Percentiles rank a stretch among this genome's conserved stretches.
These are phyloP conservation scores for Cucurbita maxima DNA, from an alignment of 306 rosid species.

Conservation along the genomic window DNA sequence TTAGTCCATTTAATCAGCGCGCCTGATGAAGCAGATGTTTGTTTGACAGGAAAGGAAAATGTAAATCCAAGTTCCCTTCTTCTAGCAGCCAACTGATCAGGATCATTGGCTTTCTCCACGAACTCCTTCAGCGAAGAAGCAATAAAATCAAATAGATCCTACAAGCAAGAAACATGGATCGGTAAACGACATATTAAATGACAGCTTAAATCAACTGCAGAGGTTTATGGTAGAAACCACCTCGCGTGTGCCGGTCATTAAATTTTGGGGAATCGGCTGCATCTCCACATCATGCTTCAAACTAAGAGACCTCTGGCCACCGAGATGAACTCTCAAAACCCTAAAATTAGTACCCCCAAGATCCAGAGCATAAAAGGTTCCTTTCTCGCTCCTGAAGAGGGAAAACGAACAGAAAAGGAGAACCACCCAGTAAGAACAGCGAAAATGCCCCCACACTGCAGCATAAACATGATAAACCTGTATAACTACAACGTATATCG, in stretches of 20 bases:
- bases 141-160: constrained; percentile 83
- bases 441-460: background rate
- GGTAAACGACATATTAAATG: background rate
- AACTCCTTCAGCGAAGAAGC: constrained; percentile 56
- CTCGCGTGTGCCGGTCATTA: constrained; percentile 70
- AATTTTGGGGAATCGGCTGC: constrained; percentile 49
- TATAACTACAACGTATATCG: background rate
- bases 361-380: constrained; percentile 77
- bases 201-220: background rate
- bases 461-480: background rate
- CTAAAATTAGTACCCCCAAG: constrained; percentile 87
- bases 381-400: constrained; percentile 54
- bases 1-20: constrained; percentile 83
- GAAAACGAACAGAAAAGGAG: background rate
- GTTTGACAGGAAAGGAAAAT: constrained; percentile 86
- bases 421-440: constrained; percentile 6
- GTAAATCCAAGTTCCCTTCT: constrained; percentile 79
- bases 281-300: constrained; percentile 48
- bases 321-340: constrained; percentile 61
- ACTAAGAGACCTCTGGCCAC: constrained; percentile 40
- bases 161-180: constrained; percentile 1
- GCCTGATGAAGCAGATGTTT: constrained; percentile 62
- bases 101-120: constrained; percentile 36
- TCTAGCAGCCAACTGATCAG: constrained; percentile 26
- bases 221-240: constrained; percentile 19